Base-by-base conservation (phyloP, 75 land plant genomes). In the Selaginella tamariscina region DNA sequence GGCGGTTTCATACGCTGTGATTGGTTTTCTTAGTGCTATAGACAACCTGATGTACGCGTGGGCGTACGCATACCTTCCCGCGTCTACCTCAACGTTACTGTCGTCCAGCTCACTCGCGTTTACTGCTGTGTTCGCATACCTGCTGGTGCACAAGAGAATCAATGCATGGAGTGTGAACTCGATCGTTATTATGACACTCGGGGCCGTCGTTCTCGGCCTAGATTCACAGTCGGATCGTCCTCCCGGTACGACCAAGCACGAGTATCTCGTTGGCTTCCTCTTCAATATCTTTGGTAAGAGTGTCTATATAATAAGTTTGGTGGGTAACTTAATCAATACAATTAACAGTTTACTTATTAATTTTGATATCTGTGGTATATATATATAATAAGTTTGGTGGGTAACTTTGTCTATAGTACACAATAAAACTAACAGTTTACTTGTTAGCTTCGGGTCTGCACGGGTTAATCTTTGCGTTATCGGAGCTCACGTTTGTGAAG, bases 41-140 rank as follows among this genome's bases (percentile, higher is more conserved):
- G 94, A 89, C 33, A 88, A 88, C 64, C 77, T 88, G 57, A 74
- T 88, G 86, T 88, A 78, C 70, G 86, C 93, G 26, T 88, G 83
- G 77, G 86, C 84, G n/a, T 88, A 84, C 73, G 82, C 94, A 0
- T 87, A 84, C 55, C 75, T 87, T 5, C 84, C 90, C 18, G 83
- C 91, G 32, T 89, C 94, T 1, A 89, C 94, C 26, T 75, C 90
- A 56, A 73, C 94, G 20, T 81, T 89, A 26, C 32, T 89, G 22
- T 79, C 82, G 26, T 79, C 93, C 11, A 79, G 86, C 9, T 77
- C 85, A 2, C 85, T 88, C 9, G 66, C 71, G 2, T 89, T 89
- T 55, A 87, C 91, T n/a, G 77, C 85, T 9, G 56, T 89, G 0
- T 89, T 84, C 64, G 94, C 92, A 1, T 80, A 74, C 62, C 24